These are phyloP conservation scores for Colletotrichum euphorbiae DNA, from an alignment of 2,329 filamentous ascomycete species.

Conservation along the genomic window DNA sequence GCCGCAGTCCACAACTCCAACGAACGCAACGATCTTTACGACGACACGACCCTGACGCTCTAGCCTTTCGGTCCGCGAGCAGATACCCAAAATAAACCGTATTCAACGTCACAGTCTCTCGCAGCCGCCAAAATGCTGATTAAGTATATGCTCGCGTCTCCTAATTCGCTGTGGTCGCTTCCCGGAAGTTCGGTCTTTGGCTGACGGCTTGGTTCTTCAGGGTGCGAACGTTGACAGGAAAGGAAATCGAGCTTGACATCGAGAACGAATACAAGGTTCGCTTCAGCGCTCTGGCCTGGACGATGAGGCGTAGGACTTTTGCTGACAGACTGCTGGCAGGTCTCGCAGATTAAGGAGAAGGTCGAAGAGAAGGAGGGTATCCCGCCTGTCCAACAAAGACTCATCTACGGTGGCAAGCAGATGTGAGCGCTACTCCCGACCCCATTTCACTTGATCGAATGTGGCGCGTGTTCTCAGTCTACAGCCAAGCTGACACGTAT, in stretches of 20 bases:
- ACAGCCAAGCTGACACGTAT: slow-evolving; percentile 2
- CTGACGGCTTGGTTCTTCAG: slow-evolving; percentile 58
- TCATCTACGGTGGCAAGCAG: slow-evolving; percentile 98
- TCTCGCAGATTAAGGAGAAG: slow-evolving; percentile 97
- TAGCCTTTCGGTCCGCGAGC: slow-evolving; percentile 3
- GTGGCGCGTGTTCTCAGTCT: background rate
- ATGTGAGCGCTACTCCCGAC: slow-evolving; percentile 69
- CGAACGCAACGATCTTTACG: slow-evolving; percentile 12
- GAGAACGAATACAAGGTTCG: slow-evolving; percentile 91
- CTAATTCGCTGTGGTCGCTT: background rate
- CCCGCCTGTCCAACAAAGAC: slow-evolving; percentile 92
- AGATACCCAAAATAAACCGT: background rate
- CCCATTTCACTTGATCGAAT: background rate
- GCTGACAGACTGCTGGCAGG: slow-evolving; percentile 60
- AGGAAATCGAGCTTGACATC: slow-evolving; percentile 99
- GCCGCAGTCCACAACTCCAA: slow-evolving; percentile 14
- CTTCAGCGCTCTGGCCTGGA: background rate
- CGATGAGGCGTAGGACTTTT: background rate
- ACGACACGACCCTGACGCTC: background rate
- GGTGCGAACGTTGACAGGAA: slow-evolving; percentile 96
- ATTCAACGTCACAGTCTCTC: background rate
- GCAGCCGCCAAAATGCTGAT: slow-evolving; percentile 56
- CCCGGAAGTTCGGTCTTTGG: background rate
- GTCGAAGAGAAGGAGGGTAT: slow-evolving; percentile 99
- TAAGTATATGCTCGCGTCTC: slow-evolving; percentile 57